Evolutionary conservation across 1,284 basidiomycete genomes (phyloP).

Genomic region (Flammula alnicola): DNA sequence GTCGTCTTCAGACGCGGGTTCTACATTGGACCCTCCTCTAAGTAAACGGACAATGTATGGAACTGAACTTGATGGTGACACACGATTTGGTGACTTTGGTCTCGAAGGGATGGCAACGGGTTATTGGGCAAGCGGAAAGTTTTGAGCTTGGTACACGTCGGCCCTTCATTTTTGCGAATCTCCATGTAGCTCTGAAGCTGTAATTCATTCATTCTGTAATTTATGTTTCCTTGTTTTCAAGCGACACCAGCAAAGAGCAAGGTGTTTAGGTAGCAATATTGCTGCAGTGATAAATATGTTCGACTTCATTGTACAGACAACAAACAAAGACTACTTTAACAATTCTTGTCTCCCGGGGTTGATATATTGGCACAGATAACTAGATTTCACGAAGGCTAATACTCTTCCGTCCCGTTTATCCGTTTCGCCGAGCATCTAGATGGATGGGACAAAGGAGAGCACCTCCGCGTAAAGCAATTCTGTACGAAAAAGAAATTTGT

Average conservation of each 20-base stretch:
- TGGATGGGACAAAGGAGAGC: constrained; percentile 62
- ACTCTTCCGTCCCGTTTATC: not conserved
- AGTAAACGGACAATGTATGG: constrained; percentile 78
- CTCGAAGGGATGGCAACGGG: constrained; percentile 71
- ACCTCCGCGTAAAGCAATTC: constrained; percentile 72
- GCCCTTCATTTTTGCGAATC: too few species aligned
- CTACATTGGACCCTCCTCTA: constrained; percentile 28
- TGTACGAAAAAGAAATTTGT: constrained; percentile 23
- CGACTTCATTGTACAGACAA: constrained; percentile 7
- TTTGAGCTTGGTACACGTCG: constrained; percentile 19
- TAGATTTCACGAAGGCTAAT: not conserved
- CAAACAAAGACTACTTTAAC: constrained; percentile 11
- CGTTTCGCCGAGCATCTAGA: constrained; percentile 36
- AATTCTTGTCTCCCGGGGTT: not conserved
- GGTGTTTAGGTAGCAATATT: constrained; percentile 7
- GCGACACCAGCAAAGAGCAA: too few species aligned
- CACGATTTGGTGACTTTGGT: constrained; percentile 81
- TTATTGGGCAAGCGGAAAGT: constrained; percentile 58
- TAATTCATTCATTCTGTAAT: too few species aligned
- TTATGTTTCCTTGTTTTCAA: too few species aligned
- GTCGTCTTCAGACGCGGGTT: constrained; percentile 30
- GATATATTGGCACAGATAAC: constrained; percentile 2
- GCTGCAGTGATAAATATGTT: constrained; percentile 10
- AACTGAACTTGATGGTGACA: constrained; percentile 74
- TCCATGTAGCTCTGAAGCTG: too few species aligned